Evolutionary conservation across 2,329 filamentous ascomycete species (phyloP).

Genomic region (Rhytidhysteron rufulum): DNA sequence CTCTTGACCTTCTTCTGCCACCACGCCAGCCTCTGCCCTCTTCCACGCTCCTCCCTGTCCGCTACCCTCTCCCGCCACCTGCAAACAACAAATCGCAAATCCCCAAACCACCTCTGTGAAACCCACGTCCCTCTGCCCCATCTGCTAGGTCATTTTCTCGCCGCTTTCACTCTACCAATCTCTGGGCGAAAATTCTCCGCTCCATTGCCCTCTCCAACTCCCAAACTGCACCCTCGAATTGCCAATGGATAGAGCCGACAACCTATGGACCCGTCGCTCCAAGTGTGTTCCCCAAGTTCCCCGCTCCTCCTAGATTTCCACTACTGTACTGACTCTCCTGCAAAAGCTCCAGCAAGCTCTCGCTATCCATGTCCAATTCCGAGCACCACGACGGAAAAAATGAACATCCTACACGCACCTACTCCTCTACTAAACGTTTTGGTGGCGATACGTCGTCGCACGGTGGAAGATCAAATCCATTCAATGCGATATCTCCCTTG

Average conservation of each 20-base stretch:
- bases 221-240: constrained; percentile 10
- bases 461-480: constrained; percentile 70
- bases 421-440: constrained; percentile 68
- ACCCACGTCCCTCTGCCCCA: constrained; percentile 18
- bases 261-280: constrained; percentile 74
- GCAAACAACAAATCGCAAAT: background rate
- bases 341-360: constrained; percentile 79
- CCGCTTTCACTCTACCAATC: constrained; percentile 33
- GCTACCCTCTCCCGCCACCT: no score
- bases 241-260: constrained; percentile 41
- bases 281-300: constrained; percentile 56
- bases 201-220: constrained; percentile 8
- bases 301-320: constrained; percentile 13
- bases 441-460: constrained; percentile 70
- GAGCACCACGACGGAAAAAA: constrained; percentile 48
- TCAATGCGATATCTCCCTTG: constrained; percentile 70
- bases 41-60: no score
- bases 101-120: background rate
- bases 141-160: constrained; percentile 28
- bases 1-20: background rate
- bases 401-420: constrained; percentile 58
- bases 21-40: background rate
- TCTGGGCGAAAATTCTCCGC: constrained; percentile 14
- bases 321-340: constrained; percentile 23
- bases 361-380: constrained; percentile 70